Base-by-base conservation (phyloP, 768 basidiomycete genomes). In the Hypholoma sublateritium region DNA sequence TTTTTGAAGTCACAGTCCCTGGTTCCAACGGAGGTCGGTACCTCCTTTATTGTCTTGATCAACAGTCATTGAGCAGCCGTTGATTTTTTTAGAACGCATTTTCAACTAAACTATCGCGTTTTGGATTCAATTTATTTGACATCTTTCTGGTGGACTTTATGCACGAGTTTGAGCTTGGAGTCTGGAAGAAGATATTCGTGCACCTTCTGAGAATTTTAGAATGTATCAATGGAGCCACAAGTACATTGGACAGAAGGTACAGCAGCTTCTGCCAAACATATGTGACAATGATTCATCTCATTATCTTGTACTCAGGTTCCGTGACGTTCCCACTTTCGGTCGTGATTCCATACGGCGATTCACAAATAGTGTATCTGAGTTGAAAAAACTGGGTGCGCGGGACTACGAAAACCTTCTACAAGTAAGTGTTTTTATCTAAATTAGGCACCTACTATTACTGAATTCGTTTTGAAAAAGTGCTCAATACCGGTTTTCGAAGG, bases 111-210 rank as follows among this genome's bases (percentile, higher is more conserved):
- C 56, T 66, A 16, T 57, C 35, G 1, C 37, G 46, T 1, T 47
- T 44, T 35, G 66, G 64, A 0, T 67, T 74, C 47, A 67, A 75
- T 46, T 62, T 66, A 25, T 73, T 59, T 42, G 2, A 37, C 1
- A 67, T 75, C 53, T 69, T 77, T 48, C 67, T 68, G 0, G 65
- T 69, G 0, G 75, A 78, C 57, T 53, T 77, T 9, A 45, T 79
- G 34, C 77, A 78, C 53, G 76, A 79, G 50, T 66, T 77, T 48
- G 74, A 77, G 53, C 59, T 77, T 3, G 74, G 76, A 7, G 68
- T 72, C 4, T 74, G 69, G 70, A 78, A 76, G 57, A 59, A 69
- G 1, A 25, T 72, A 0, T 72, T 76, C 44, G 68, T 58, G 0
- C 77, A 78, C 47, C 60, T 77, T 0, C 56, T 77, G 4, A 66